Base-by-base conservation (phyloP, 495 filamentous ascomycete genomes). In the Saxophila tyrrhenica region DNA sequence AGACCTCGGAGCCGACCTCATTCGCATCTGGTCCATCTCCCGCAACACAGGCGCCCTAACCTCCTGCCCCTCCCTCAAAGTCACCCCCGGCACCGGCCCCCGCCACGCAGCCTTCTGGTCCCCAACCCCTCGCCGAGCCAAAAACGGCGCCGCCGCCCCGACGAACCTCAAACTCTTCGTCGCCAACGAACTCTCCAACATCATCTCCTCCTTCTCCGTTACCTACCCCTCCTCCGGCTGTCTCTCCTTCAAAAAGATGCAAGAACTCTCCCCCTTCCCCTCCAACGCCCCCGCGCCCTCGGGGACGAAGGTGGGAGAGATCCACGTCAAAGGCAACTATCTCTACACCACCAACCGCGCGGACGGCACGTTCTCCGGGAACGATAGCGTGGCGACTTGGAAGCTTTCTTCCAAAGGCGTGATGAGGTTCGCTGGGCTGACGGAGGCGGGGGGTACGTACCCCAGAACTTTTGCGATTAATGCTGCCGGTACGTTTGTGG, bases 291-390 rank as follows among this genome's bases (percentile, higher is more conserved):
- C 56, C 5, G 42, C 47, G 13, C 63, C 63, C 16, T 48, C n/a
- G 0, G 69, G 62, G 9, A 71, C 75, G 7, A 67, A 69, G 0
- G 78, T 73, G 15, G 78, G 74, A 3, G 85, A 87, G 63, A 77
- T 83, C 25, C 20, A 64, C 2, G 57, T 85, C 29, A 78, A 80
- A 32, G 81, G 46, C 21, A 25, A 22, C 17, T 23, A 48, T 17
- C 11, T 48, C 23, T 48, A 48, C 57, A 16, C 74, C 17, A 73
- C 72, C 8, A 67, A 75, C 52, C 71, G 75, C 0, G 66, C 59
- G 22, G 75, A 77, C 48, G 61, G 66, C 19, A 63, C 63, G 0
- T 74, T 70, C 46, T 54, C 57, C 5, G 61, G 62, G 0, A 58
- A 59, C 54, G 72, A 73, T 56, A 70, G 66, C 2, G 63, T 72